These are phyloP conservation scores for Kwoniella sp. DNA, from an alignment of 768 basidiomycete genomes.

Conservation along the genomic window DNA sequence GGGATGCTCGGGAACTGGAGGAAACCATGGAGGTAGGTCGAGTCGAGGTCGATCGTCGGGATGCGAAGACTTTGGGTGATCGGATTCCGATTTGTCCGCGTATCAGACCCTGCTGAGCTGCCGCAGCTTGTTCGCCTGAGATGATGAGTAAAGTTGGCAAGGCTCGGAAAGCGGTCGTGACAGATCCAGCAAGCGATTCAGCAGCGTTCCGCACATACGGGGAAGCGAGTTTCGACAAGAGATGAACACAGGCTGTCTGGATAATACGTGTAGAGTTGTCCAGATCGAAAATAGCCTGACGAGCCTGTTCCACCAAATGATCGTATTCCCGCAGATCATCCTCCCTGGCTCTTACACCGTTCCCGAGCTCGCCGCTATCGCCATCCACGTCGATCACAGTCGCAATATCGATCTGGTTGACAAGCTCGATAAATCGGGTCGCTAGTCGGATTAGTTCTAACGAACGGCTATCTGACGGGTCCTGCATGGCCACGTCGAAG, in stretches of 20 bases:
- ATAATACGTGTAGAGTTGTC: slow-evolving; percentile 28
- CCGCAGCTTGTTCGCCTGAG: slow-evolving; percentile 33
- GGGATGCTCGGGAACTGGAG: slow-evolving; percentile 19
- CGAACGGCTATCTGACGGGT: background rate
- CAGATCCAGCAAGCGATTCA: slow-evolving; percentile 10
- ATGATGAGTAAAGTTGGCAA: slow-evolving; percentile 34
- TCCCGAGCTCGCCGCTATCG: slow-evolving; percentile 41
- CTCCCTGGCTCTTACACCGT: slow-evolving; percentile 15
- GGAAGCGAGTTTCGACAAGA: slow-evolving; percentile 3
- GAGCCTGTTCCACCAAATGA: slow-evolving; percentile 41
- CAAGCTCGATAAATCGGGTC: slow-evolving; percentile 14
- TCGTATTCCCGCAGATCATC: slow-evolving; percentile 33
- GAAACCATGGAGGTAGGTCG: slow-evolving; percentile 27
- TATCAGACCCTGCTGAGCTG: slow-evolving; percentile 25
- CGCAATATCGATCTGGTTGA: slow-evolving; percentile 47
- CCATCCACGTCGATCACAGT: slow-evolving; percentile 53
- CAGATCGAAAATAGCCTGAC: slow-evolving; percentile 32
- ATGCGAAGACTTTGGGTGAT: slow-evolving; percentile 17
- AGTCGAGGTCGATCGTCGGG: slow-evolving; percentile 8
- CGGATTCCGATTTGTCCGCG: slow-evolving; percentile 38
- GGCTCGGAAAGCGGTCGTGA: slow-evolving; percentile 23
- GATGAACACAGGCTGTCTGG: slow-evolving; percentile 8
- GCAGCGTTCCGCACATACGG: background rate
- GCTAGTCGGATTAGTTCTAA: slow-evolving; percentile 29
- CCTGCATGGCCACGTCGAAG: slow-evolving; percentile 20